These are phyloP conservation scores for Talaromyces thailandensis DNA, from an alignment of 495 filamentous ascomycete species.

Conservation along the genomic window DNA sequence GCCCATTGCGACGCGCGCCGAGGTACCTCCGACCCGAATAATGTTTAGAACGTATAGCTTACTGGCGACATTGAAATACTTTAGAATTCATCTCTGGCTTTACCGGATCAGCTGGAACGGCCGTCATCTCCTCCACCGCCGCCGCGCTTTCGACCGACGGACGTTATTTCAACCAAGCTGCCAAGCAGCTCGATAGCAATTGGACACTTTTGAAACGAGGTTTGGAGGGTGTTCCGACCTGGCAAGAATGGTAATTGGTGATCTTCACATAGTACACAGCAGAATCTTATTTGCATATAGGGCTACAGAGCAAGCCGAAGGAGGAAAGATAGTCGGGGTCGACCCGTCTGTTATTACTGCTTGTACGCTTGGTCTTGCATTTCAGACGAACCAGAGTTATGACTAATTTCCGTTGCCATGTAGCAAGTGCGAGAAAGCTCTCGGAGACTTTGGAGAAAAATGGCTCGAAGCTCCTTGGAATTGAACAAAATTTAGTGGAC, in stretches of 20 bases:
- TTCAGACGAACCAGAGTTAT: too few relatives aligned
- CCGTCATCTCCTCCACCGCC: constrained; percentile 76
- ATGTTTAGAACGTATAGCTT: neutral
- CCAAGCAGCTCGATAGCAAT: constrained; percentile 84
- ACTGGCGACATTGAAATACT: constrained; percentile 3
- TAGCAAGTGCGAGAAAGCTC: constrained; percentile 75
- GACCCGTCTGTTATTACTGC: constrained; percentile 85
- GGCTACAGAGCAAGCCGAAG: constrained; percentile 72
- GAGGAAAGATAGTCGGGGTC: constrained; percentile 80
- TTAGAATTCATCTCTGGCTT: constrained; percentile 86
- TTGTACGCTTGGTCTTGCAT: constrained; percentile 28
- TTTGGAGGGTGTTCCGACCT: constrained; percentile 85
- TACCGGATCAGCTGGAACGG: constrained; percentile 89
- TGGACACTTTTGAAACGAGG: constrained; percentile 92
- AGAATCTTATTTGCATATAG: constrained; percentile 22
- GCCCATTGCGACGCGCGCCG: constrained; percentile 86
- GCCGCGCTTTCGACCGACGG: constrained; percentile 93
- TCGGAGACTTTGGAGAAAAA: constrained; percentile 79
- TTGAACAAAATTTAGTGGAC: constrained; percentile 80
- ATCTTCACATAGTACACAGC: neutral
- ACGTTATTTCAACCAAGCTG: constrained; percentile 96
- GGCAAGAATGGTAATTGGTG: constrained; percentile 79
- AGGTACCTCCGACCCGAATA: constrained; percentile 38
- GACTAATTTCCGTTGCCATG: neutral
- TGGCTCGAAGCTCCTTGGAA: constrained; percentile 60